Conservation (phyloP, 2,329 filamentous ascomycete species). For the Ophiosphaerella narmari region DNA sequence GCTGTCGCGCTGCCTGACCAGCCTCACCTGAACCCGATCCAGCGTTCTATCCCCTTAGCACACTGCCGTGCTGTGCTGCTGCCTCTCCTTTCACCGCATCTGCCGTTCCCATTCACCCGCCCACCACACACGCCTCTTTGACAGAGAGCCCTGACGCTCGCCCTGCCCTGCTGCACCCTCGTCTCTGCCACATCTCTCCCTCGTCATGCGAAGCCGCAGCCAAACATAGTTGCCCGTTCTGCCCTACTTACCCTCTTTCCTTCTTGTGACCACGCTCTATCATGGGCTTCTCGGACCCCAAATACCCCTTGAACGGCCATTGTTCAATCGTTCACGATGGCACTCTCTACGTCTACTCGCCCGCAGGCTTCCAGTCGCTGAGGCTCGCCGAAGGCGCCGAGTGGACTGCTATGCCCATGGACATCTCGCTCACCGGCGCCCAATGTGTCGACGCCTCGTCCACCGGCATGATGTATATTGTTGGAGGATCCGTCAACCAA, state of each 20-base stretch:
- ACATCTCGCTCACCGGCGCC: conserved; percentile 72
- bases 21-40: conserved; percentile 31
- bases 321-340: conserved; percentile 83
- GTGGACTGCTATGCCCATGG: conserved; percentile 71
- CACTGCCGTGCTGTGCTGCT: conserved; percentile 45
- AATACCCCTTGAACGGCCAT: conserved; percentile 71
- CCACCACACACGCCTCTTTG: conserved; percentile 37
- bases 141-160: conserved; percentile 36
- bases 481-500: conserved; percentile 66
- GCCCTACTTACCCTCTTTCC: conserved; percentile 10
- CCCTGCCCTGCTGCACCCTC: conserved; percentile 13
- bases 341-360: conserved; percentile 82
- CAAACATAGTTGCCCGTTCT: conserved; percentile 24
- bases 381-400: conserved; percentile 68
- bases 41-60: conserved; percentile 17
- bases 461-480: conserved; percentile 72
- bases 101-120: conserved; percentile 11
- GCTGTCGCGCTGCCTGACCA: conserved; percentile 35
- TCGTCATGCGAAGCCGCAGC: conserved; percentile 39
- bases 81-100: conserved; percentile 32
- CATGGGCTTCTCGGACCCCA: conserved; percentile 76
- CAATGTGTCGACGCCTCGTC: conserved; percentile 75
- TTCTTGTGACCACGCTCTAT: conserved; percentile 16
- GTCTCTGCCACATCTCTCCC: background rate
- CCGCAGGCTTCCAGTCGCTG: conserved; percentile 75